Base-by-base conservation (phyloP, 2,329 filamentous ascomycete genomes). In the Colletotrichum sp. region DNA sequence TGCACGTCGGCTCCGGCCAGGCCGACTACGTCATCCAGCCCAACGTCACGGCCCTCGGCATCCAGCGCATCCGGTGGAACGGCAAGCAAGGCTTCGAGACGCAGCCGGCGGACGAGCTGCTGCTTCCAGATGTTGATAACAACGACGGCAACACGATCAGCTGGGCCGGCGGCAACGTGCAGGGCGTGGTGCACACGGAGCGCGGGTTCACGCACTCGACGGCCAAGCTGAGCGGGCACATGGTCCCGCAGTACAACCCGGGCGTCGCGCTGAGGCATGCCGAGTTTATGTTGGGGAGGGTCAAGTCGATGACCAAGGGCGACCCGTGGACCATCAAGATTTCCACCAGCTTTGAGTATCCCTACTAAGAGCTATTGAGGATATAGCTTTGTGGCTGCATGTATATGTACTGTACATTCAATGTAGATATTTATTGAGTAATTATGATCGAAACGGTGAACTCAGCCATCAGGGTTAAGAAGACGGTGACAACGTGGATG, bases 1-100 rank as follows among this genome's bases (percentile, higher is more conserved):
- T 94, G 12, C 87, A 97, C 77, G 91, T 97, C 79, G 92, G 87
- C 6, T 93, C 96, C 79, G 94, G 93, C 9, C 84, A 89, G 62
- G 87, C 93, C 11, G 94, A 95, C 83, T 93, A 89, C 79, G 87
- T 94, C 74, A 87, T 95, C 15, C 85, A 92, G 31, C 86, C 88
- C 78, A 93, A 94, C 80, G 94, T 93, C 18, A 93, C 93, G 0
- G 86, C 96, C 2, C 85, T 95, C 13, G 88, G 89, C 1, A 92
- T 96, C 74, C 94, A 96, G 80, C 95, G 95, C 84, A 94, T 95
- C 92, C 95, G 93, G 0, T 96, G 92, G 91, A 90, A 90, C 72
- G 94, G 93, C 8, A 81, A 87, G 59, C 90, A 93, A 63, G 94
- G 94, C 0, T 96, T 96, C 86, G 89, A 92, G 76, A 80, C 82